Base-by-base conservation (phyloP, 805 yeast genomes). In the Ogataea saltuana region DNA sequence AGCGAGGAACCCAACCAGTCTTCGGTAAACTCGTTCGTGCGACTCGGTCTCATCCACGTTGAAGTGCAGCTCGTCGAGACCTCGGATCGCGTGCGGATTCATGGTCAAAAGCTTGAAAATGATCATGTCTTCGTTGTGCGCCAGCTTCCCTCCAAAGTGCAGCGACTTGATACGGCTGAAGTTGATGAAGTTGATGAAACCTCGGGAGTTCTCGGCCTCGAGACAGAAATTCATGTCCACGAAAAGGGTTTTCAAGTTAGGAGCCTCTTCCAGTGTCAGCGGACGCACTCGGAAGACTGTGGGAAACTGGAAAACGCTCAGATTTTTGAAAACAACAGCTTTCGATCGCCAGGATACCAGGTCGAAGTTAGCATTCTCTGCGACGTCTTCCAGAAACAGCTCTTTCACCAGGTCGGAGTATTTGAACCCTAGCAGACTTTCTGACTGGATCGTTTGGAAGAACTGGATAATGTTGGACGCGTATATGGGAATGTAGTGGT, bases 1-100 rank as follows among this genome's bases (percentile, higher is more conserved):
- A 17, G 68, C 68, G 41, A 62, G 53, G 29, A 59, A 60, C 10
- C 68, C 68, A 39, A 63, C 68, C 10, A 63, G 37, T 21, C 68
- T 46, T 38, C 68, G 53, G 46, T 63, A 63, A 12, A 55, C 64
- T 18, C 51, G 37, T 15, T 63, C 64, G 27, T 51, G 51, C 13
- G 57, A 44, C 26, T 51, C 58, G 3, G 18, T 26, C n/a, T 45
- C 53, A 15, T 56, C 51, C 23, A 52, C 54, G 28, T 51, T 50
- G 47, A 63, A 63, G 35, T 57, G 58, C 15, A 63, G 42, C 38
- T 55, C 59, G 25, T 40, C 42, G 19, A 63, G 41, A 15, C 54
- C 44, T 22, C 49, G 50, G 13, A 63, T 45, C 46, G 55, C 42
- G 11, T 52, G 55, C 3, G 65, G 65, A 29, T 40, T 54, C 17